A percentile compares a stretch with the other conserved stretches of the same genome.
These are phyloP conservation scores for Metroxylon sagu DNA, from an alignment of 176 grass and related monocot species.

Conservation along the genomic window DNA sequence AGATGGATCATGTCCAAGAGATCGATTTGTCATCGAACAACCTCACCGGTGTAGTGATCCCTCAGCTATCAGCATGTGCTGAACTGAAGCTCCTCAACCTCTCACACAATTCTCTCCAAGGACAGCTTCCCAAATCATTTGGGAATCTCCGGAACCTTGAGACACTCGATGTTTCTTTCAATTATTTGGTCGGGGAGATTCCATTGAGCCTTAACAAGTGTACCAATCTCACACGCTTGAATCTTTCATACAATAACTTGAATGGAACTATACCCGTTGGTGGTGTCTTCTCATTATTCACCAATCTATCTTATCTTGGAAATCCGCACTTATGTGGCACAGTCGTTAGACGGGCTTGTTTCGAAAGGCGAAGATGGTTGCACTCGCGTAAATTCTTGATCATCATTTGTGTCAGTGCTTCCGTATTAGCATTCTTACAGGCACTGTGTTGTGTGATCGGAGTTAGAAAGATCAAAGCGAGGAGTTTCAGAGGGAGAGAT, in stretches of 20 bases:
- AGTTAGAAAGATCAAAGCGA: constrained; percentile 33
- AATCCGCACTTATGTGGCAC: constrained; percentile 51
- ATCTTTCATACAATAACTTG: constrained; percentile 80
- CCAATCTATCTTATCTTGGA: constrained; percentile 45
- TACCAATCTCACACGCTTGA: constrained; percentile 26
- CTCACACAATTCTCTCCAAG: constrained; percentile 59
- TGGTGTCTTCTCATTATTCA: constrained; percentile 40
- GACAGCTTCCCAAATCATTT: constrained; percentile 20
- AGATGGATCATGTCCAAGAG: constrained; percentile 36
- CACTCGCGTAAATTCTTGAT: constrained; percentile 48
- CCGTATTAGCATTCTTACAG: constrained; percentile 32
- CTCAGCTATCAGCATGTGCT: constrained; percentile 22
- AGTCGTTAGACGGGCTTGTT: constrained; percentile 19
- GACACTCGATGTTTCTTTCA: constrained; percentile 59
- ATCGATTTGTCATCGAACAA: constrained; percentile 81
- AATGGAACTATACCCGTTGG: constrained; percentile 37
- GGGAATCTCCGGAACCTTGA: constrained; percentile 34
- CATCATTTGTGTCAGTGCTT: constrained; percentile 20
- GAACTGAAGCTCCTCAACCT: constrained; percentile 45
- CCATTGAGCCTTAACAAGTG: constrained; percentile 44
- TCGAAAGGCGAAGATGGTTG: constrained; percentile 15
- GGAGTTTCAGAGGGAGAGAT: constrained; percentile 16
- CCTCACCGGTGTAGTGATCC: constrained; percentile 29
- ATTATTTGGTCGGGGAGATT: constrained; percentile 55
- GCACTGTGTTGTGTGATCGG: constrained; percentile 37